phyloP scores from a whole-genome alignment of 352 stramenopile species.

The Globisporangium paddicum region DNA sequence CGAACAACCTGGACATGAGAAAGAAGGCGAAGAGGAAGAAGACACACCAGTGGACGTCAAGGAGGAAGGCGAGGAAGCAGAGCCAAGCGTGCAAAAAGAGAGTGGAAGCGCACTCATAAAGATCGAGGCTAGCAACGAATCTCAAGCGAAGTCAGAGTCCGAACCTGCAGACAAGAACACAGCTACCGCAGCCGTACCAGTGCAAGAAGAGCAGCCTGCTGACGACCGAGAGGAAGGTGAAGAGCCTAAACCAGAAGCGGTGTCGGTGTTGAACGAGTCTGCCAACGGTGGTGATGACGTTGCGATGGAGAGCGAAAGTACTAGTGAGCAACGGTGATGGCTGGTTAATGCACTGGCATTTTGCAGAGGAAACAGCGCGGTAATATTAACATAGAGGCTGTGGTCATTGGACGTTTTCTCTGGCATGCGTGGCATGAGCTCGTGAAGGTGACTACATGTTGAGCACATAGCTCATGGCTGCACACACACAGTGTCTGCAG shows the following conservation, averaged over 20 bases:
- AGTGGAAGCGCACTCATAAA: background rate
- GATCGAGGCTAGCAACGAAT: background rate
- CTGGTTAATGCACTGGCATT: too few relatives aligned
- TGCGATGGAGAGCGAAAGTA: background rate
- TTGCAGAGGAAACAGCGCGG: too few relatives aligned
- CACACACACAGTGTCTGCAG: too few relatives aligned
- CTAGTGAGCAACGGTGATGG: too few relatives aligned
- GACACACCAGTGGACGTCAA: background rate
- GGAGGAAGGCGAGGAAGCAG: conserved; percentile 3
- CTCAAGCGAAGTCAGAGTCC: background rate
- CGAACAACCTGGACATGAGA: background rate
- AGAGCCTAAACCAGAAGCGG: background rate
- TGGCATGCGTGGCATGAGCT: too few relatives aligned
- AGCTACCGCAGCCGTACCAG: background rate
- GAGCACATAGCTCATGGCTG: too few relatives aligned
- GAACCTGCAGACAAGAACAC: background rate
- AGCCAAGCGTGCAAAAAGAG: background rate
- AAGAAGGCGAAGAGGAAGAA: background rate
- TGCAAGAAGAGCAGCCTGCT: too few relatives aligned
- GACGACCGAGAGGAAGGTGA: background rate
- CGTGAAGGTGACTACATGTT: too few relatives aligned
- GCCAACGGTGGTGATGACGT: background rate
- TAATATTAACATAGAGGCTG: too few relatives aligned
- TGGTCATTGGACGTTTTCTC: too few relatives aligned
- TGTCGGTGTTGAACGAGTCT: background rate